Percentiles rank a stretch among this genome's conserved stretches.
These are phyloP conservation scores for Coelastrella sp. DNA, from an alignment of 139 green algal genomes.

Conservation along the genomic window DNA sequence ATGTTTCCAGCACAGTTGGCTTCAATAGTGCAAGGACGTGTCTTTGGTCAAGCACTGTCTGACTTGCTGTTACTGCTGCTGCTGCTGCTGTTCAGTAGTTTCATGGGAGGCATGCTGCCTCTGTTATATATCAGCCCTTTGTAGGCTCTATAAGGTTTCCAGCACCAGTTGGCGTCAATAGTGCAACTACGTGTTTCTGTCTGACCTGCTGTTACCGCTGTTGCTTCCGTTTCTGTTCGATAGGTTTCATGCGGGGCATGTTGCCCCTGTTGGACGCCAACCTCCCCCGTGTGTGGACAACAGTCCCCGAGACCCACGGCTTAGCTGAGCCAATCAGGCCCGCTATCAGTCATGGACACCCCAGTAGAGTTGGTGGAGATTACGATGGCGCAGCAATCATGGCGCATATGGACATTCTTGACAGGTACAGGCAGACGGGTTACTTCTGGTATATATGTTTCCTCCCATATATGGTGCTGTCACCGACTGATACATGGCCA, in stretches of 20 bases:
- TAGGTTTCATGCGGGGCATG: slow-evolving; percentile 50
- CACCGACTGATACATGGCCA: no score
- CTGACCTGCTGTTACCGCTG: not conserved
- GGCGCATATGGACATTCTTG: not conserved
- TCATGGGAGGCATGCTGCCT: no score
- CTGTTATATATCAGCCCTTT: not conserved
- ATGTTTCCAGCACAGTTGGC: no score
- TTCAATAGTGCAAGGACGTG: no score
- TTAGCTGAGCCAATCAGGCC: slow-evolving; percentile 33
- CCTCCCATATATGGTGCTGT: not conserved
- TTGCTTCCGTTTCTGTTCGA: not conserved
- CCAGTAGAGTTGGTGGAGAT: slow-evolving; percentile 19
- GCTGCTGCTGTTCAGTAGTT: no score
- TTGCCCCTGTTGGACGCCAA: slow-evolving; percentile 40
- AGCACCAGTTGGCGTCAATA: not conserved
- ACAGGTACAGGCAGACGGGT: slow-evolving; percentile 32
- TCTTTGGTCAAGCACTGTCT: no score
- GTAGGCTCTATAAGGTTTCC: not conserved
- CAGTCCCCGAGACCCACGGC: not conserved
- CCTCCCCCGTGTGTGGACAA: slow-evolving; percentile 61
- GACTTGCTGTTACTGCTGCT: no score
- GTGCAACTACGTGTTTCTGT: not conserved
- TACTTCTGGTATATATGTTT: not conserved
- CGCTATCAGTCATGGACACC: slow-evolving; percentile 27
- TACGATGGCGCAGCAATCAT: not conserved